phyloP scores from a whole-genome alignment of 2,329 filamentous ascomycete genomes.

The Fusarium abutilonis region DNA sequence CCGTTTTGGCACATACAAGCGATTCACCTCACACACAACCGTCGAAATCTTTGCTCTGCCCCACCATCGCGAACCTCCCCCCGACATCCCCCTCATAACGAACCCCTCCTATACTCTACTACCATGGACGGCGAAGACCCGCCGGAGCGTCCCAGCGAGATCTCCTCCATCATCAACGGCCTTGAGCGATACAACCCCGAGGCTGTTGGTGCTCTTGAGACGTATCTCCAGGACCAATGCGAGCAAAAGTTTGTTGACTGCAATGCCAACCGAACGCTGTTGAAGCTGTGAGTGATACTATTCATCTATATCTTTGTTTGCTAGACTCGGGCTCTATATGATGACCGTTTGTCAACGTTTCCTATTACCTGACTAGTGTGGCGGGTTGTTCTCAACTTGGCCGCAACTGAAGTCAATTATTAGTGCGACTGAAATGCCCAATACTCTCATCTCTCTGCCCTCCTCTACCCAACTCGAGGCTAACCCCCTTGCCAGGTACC shows the following conservation, averaged over 20 bases:
- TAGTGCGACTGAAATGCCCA: conserved; percentile 75
- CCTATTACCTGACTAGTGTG: conserved; percentile 91
- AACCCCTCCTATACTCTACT: conserved; percentile 46
- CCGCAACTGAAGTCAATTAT: conserved; percentile 73
- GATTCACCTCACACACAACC: conserved; percentile 54
- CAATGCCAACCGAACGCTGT: conserved; percentile 93
- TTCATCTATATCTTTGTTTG: conserved; percentile 24
- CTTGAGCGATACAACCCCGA: conserved; percentile 99
- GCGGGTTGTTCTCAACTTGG: conserved; percentile 56
- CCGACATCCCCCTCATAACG: conserved; percentile 46
- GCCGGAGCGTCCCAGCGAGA: conserved; percentile 90
- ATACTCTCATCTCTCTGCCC: conserved; percentile 4
- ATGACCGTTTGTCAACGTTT: conserved; percentile 83
- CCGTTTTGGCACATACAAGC: conserved; percentile 53
- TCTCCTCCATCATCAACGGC: conserved; percentile 93
- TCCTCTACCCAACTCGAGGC: conserved; percentile 14
- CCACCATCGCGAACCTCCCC: conserved; percentile 54
- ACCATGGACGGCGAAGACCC: conserved; percentile 82
- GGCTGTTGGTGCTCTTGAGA: conserved; percentile 91
- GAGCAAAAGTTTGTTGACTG: conserved; percentile 93
- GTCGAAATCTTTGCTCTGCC: conserved; percentile 56
- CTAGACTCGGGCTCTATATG: conserved; percentile 64
- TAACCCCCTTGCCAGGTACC: conserved; percentile 74
- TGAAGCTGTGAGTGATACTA: conserved; percentile 88
- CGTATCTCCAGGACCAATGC: conserved; percentile 94